These are phyloP conservation scores for Pleodorina starrii DNA, from an alignment of 139 green algal genomes.

Conservation along the genomic window DNA sequence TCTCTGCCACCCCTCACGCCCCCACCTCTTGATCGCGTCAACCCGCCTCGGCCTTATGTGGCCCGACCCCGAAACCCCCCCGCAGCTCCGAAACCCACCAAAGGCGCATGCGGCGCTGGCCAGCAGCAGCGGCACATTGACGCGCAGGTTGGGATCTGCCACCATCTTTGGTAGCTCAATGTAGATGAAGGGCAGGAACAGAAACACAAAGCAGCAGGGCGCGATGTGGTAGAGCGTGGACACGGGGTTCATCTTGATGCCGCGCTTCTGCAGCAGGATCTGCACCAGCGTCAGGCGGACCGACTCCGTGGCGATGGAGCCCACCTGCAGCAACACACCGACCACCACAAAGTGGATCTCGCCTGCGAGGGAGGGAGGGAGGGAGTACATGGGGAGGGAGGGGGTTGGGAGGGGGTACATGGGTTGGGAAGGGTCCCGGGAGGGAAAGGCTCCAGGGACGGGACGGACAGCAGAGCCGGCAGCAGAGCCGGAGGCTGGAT, in stretches of 20 bases:
- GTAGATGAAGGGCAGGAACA: slow-evolving; percentile 75
- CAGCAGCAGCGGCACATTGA: slow-evolving; percentile 64
- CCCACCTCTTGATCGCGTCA: too few species aligned
- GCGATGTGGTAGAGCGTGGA: slow-evolving; percentile 88
- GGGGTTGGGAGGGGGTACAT: too few species aligned
- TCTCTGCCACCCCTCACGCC: too few species aligned
- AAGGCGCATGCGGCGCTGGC: slow-evolving; percentile 61
- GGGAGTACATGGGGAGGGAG: too few species aligned
- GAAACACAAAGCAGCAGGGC: slow-evolving; percentile 78
- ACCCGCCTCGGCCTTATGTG: too few species aligned
- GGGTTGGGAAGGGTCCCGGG: too few species aligned
- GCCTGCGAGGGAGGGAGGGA: slow-evolving; percentile 52
- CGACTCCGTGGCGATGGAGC: slow-evolving; percentile 62
- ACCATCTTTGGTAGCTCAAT: slow-evolving; percentile 73
- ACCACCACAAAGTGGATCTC: slow-evolving; percentile 74
- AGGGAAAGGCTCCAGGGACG: too few species aligned
- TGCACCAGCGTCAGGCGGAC: slow-evolving; percentile 80
- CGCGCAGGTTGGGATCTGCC: slow-evolving; percentile 66
- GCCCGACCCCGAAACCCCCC: background rate
- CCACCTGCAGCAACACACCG: slow-evolving; percentile 74
- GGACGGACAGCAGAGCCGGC: too few species aligned
- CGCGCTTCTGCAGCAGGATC: slow-evolving; percentile 85
- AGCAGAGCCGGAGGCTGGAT: too few species aligned
- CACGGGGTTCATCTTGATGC: slow-evolving; percentile 88
- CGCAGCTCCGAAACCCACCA: slow-evolving; percentile 44